Evolutionary conservation across 73 alveolate genomes (phyloP).

Genomic region (Strombidium stylifer): DNA sequence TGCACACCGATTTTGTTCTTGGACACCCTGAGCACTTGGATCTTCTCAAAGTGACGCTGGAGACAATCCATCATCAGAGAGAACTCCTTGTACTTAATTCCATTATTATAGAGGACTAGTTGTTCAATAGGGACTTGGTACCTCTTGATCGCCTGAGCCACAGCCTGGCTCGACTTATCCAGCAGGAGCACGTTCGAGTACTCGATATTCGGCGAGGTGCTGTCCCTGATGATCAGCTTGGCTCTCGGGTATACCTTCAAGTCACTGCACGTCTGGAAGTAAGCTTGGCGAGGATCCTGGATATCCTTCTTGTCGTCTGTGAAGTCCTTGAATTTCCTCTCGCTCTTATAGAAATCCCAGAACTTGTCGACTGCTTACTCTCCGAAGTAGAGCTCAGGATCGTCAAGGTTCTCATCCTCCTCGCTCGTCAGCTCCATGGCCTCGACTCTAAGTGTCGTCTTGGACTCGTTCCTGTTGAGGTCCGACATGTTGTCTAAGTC

Average conservation of each 20-base stretch:
- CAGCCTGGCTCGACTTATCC: conserved; percentile 48
- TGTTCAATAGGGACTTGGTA: conserved; percentile 45
- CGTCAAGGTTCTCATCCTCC: too few relatives aligned
- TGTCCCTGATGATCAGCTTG: conserved; percentile 47
- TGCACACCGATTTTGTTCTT: conserved; percentile 51
- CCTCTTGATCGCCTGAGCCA: conserved; percentile 50
- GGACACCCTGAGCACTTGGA: conserved; percentile 16
- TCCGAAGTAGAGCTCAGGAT: conserved; percentile 44
- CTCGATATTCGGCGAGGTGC: conserved; percentile 34
- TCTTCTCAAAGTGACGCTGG: conserved; percentile 24
- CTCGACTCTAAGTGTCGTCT: too few relatives aligned
- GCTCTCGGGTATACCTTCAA: conserved; percentile 57
- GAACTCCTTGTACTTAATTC: conserved; percentile 44
- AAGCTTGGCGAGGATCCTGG: conserved; percentile 57
- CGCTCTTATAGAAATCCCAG: conserved; percentile 57
- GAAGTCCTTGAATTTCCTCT: conserved; percentile 48
- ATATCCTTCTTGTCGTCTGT: conserved; percentile 15
- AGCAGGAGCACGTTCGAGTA: conserved; percentile 35
- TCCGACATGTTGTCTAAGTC: too few relatives aligned
- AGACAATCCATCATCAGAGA: conserved; percentile 13
- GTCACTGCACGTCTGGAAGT: conserved; percentile 51
- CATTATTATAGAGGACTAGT: conserved; percentile 42
- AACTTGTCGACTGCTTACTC: conserved; percentile 42
- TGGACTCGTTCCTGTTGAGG: too few relatives aligned
- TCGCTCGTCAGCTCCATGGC: too few relatives aligned